Evolutionary conservation across 1,139 yeast genomes (phyloP), one percentile per base, ranked within the genome.

Genomic region (Nadsonia commutata): DNA sequence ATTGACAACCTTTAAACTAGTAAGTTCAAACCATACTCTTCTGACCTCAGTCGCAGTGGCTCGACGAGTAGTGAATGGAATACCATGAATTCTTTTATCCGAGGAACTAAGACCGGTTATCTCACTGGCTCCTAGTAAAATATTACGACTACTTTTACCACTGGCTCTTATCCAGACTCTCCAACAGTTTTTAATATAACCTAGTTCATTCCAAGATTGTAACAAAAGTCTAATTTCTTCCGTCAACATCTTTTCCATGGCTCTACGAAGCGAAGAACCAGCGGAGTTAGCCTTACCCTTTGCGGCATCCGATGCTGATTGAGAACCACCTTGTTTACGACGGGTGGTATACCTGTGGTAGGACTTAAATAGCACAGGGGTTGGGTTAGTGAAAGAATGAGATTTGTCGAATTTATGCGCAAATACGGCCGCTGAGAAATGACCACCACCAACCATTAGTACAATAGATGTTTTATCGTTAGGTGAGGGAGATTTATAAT

Each of bases 321-420:
- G 99, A 0, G 97, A 74, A 1, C 98, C 98, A 65, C 99, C 99
- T 62, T 90, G 99, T 56, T 90, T 93, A 51, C 95, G 74, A 65
- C 99, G 79, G 1, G 96, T 86, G 2, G 99, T 90, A 57, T 90
- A 90, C 52, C 97, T 70, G 60, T 90, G 98, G 60, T 85, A 86
- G 0, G 96, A 82, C 56, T 88, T 90, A 48, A 86, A 84, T 13
- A 70, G 80, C 4, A 85, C 48, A 3, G 88, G 62, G 4, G 55
- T 53, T 20, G 63, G 48, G 38, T 57, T 55, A 31, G 78, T 72
- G 1, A 81, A 73, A 62, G 46, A 66, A 53, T 57, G 70, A 53
- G 51, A 57, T 53, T 43, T 56, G 47, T 54, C 66, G 7, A 61
- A 54, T 22, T 67, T 67, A 56, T 88, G 97, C 1, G 86, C 77